Conservation (phyloP, 2,329 filamentous ascomycete species). For the Setomelanomma holmii region DNA sequence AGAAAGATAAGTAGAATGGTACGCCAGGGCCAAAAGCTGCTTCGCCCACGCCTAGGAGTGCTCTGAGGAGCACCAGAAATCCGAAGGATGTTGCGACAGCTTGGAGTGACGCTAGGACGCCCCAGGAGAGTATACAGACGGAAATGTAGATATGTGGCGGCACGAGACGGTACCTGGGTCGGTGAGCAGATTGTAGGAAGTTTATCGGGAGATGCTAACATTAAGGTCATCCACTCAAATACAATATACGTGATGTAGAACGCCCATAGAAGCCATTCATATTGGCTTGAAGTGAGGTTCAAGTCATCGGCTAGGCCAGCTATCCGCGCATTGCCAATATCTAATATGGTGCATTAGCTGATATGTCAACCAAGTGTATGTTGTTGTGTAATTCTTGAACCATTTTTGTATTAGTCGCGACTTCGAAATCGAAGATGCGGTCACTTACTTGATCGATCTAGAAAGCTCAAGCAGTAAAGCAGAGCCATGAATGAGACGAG, state of each 20-base stretch:
- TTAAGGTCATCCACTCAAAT: slow-evolving; percentile 72
- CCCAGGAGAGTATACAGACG: slow-evolving; percentile 77
- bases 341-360: slow-evolving; percentile 37
- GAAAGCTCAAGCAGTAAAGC: slow-evolving; percentile 83
- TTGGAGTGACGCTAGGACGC: slow-evolving; percentile 78
- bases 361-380: too few relatives aligned
- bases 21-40: slow-evolving; percentile 69
- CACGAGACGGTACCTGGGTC: slow-evolving; percentile 60
- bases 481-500: slow-evolving; percentile 82
- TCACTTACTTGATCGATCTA: slow-evolving; percentile 79
- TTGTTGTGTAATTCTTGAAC: too few relatives aligned
- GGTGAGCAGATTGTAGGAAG: too few relatives aligned
- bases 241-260: slow-evolving; percentile 70
- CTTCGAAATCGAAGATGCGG: neutral
- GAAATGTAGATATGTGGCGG: slow-evolving; percentile 68
- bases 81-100: slow-evolving; percentile 54
- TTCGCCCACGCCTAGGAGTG: slow-evolving; percentile 63
- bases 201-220: slow-evolving; percentile 52
- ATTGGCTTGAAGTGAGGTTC: slow-evolving; percentile 61
- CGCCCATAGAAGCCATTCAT: slow-evolving; percentile 67
- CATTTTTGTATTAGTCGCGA: neutral
- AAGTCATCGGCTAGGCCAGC: slow-evolving; percentile 65
- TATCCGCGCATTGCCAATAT: slow-evolving; percentile 69
- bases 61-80: slow-evolving; percentile 68
- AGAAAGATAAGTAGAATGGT: slow-evolving; percentile 70